A percentile compares a stretch with the other conserved stretches of the same genome.
phyloP scores from a whole-genome alignment of 208 protist species.

The Leishmania lainsoni region DNA sequence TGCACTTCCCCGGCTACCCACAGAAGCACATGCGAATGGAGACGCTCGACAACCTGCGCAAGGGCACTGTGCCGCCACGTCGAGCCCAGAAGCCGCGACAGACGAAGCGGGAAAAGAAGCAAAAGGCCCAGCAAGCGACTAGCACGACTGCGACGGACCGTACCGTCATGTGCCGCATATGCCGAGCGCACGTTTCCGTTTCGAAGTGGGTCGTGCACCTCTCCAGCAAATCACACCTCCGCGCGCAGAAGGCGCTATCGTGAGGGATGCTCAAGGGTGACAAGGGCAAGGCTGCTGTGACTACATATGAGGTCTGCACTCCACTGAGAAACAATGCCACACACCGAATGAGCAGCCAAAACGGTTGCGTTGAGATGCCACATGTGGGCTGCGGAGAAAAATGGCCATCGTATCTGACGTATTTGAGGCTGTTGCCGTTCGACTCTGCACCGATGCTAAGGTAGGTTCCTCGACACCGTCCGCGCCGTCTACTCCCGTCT shows the following conservation, averaged over 20 bases:
- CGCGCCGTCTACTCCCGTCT: background rate
- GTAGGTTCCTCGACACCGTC: background rate
- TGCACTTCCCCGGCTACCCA: slow-evolving; percentile 76
- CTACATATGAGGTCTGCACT: background rate
- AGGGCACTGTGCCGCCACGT: slow-evolving; percentile 60
- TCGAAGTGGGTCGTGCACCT: slow-evolving; percentile 54
- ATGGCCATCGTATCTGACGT: background rate
- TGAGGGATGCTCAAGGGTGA: background rate
- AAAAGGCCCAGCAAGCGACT: background rate
- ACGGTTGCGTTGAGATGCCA: too few species aligned
- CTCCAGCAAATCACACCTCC: slow-evolving; percentile 32
- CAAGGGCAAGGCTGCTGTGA: background rate
- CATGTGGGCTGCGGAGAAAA: too few species aligned
- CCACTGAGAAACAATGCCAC: background rate
- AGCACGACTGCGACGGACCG: slow-evolving; percentile 30
- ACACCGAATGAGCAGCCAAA: background rate
- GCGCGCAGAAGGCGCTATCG: slow-evolving; percentile 10
- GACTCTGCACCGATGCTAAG: background rate
- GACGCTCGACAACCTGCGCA: slow-evolving; percentile 47
- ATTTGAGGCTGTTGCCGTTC: too few species aligned
- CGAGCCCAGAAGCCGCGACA: slow-evolving; percentile 28
- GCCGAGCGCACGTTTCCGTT: slow-evolving; percentile 54
- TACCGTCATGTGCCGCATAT: slow-evolving; percentile 76
- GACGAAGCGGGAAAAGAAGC: background rate
- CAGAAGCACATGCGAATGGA: slow-evolving; percentile 81